Evolutionary conservation across 1,139 yeast species (phyloP).

Genomic region (Meyerozyma sp.): DNA sequence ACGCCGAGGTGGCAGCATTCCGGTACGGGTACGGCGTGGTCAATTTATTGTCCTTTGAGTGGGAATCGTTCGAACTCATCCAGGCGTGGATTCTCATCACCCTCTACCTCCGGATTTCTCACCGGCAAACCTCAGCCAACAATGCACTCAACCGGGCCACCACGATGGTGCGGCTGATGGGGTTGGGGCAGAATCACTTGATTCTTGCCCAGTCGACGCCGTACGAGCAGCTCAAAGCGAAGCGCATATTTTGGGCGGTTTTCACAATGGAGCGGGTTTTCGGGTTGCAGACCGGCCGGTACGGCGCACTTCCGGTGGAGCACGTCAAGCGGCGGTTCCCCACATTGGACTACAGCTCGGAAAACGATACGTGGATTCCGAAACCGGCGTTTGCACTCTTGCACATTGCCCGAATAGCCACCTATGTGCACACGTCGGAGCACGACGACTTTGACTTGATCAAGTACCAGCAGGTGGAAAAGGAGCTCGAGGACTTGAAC

Average conservation of each 20-base stretch:
- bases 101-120: slow-evolving; percentile 49
- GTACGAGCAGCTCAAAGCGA: slow-evolving; percentile 48
- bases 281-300: slow-evolving; percentile 52
- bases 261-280: slow-evolving; percentile 52
- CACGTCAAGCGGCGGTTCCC: slow-evolving; percentile 35
- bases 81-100: slow-evolving; percentile 59
- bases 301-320: slow-evolving; percentile 33
- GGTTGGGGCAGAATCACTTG: slow-evolving; percentile 33
- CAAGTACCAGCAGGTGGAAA: slow-evolving; percentile 31
- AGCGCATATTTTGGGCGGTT: slow-evolving; percentile 53
- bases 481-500: slow-evolving; percentile 24
- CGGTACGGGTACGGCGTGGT: slow-evolving; percentile 45
- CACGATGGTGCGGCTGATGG: slow-evolving; percentile 53
- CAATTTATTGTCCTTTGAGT: slow-evolving; percentile 51
- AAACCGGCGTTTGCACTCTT: slow-evolving; percentile 45
- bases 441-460: slow-evolving; percentile 23
- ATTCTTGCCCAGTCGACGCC: slow-evolving; percentile 19
- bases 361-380: slow-evolving; percentile 52
- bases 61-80: slow-evolving; percentile 63
- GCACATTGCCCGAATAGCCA: slow-evolving; percentile 37
- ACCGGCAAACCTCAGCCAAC: slow-evolving; percentile 54
- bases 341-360: slow-evolving; percentile 20
- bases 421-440: slow-evolving; percentile 25
- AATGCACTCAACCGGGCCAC: slow-evolving; percentile 52
- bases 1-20: slow-evolving; percentile 49